Conservation (phyloP, 345 rosid genomes). For the Melastoma malabathricum region DNA sequence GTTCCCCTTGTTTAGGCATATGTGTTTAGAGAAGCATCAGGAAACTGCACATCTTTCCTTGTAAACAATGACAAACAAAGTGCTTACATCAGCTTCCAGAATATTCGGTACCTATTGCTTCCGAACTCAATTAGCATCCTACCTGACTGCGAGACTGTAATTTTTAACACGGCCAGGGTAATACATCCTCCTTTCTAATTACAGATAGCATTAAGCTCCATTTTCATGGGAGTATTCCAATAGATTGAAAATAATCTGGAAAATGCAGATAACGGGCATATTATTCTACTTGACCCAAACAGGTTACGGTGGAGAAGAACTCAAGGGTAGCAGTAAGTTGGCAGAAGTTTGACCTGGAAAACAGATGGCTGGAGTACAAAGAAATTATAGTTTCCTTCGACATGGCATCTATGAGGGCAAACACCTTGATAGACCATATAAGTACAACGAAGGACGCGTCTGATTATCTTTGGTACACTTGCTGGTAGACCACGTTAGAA, state of each 20-base stretch:
- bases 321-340: constrained; percentile 35
- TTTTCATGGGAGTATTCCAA: not conserved
- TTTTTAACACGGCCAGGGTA: constrained; percentile 70
- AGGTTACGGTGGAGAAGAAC: constrained; percentile 39
- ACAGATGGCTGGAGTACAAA: constrained; percentile 39
- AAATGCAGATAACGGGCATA: too few species aligned
- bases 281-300: constrained; percentile 1
- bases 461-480: constrained; percentile 75
- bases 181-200: not conserved
- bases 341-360: constrained; percentile 20
- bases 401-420: constrained; percentile 33
- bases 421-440: constrained; percentile 51
- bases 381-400: constrained; percentile 42
- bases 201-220: not conserved
- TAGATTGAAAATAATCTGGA: too few species aligned
- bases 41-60: constrained; percentile 57
- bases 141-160: constrained; percentile 60
- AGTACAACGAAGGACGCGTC: constrained; percentile 55
- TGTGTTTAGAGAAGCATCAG: constrained; percentile 30
- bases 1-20: constrained; percentile 28
- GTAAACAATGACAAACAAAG: constrained; percentile 27
- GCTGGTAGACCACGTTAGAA: constrained; percentile 21
- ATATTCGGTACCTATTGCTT: constrained; percentile 38
- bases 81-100: constrained; percentile 27
- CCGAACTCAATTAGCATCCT: constrained; percentile 54